phyloP scores from a whole-genome alignment of 257 asterid species.

The Ophiorrhiza pumila region DNA sequence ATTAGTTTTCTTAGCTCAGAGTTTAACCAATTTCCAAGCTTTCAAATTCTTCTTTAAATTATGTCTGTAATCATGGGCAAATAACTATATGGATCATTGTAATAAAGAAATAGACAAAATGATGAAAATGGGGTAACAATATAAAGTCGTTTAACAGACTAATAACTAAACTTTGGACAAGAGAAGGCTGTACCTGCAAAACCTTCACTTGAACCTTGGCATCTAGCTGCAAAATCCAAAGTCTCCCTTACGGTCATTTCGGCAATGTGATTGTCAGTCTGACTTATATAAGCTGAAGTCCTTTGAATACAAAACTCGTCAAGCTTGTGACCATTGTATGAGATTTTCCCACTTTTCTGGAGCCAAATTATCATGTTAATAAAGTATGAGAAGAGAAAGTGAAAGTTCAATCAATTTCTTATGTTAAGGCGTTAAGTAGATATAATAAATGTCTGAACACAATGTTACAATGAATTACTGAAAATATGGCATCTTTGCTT shows the following conservation, averaged over 20 bases:
- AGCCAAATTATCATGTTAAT: conserved; percentile 16
- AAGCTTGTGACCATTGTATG: conserved; percentile 69
- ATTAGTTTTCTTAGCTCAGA: no score
- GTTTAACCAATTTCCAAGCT: not conserved
- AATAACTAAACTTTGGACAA: not conserved
- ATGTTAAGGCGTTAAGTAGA: no score
- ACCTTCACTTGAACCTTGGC: conserved; percentile 80
- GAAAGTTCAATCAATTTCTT: no score
- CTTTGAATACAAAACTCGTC: conserved; percentile 68
- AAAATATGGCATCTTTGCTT: no score
- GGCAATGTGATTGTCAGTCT: conserved; percentile 84
- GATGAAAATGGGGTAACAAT: not conserved
- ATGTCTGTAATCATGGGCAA: not conserved
- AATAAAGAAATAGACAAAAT: not conserved
- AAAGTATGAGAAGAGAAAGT: not conserved
- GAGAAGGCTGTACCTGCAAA: conserved; percentile 48
- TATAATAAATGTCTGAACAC: no score
- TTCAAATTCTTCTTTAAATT: not conserved
- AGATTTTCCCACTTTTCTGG: conserved; percentile 64
- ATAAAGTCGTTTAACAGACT: not conserved
- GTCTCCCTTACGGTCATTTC: conserved; percentile 93
- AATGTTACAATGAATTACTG: no score
- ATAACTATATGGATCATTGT: not conserved
- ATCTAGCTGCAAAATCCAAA: conserved; percentile 85
- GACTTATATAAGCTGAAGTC: conserved; percentile 79